Conservation (phyloP, 495 filamentous ascomycete species). For the Penicillium tannophilum region DNA sequence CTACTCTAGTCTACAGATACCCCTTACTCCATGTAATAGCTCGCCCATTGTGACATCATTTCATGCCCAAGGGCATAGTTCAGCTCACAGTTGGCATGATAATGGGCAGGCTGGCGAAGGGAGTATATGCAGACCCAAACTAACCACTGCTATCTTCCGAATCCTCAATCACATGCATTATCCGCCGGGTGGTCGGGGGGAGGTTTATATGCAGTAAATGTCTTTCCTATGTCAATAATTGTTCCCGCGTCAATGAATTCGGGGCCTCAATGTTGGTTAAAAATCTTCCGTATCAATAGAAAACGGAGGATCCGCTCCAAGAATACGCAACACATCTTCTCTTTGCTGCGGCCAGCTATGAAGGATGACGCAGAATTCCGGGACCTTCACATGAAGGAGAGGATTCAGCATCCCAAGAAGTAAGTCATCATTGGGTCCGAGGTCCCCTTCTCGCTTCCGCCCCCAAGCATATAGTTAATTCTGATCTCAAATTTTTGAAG, state of each 20-base stretch:
- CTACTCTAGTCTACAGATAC: too few species aligned
- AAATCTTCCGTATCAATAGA: background rate
- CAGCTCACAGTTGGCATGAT: too few species aligned
- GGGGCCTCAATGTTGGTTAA: background rate
- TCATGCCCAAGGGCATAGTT: too few species aligned
- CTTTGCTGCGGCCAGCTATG: background rate
- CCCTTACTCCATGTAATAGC: too few species aligned
- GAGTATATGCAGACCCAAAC: background rate
- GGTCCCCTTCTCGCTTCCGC: background rate
- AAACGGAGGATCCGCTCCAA: background rate
- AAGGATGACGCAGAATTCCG: background rate
- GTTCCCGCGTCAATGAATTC: background rate
- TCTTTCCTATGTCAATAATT: background rate
- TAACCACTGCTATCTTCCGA: background rate
- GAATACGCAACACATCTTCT: background rate
- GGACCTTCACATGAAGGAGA: background rate
- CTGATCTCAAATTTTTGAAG: background rate
- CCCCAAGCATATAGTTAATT: background rate
- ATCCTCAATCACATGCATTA: background rate
- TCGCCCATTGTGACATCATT: too few species aligned
- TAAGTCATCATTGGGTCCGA: conserved; percentile 1
- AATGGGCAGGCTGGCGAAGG: too few species aligned
- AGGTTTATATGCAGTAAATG: background rate
- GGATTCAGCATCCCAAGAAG: conserved; percentile 1
- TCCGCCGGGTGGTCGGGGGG: background rate